A percentile compares a stretch with the other conserved stretches of the same genome.
Conservation (phyloP, 176 grass and related monocot genomes). For the Elaeis guineensis region DNA sequence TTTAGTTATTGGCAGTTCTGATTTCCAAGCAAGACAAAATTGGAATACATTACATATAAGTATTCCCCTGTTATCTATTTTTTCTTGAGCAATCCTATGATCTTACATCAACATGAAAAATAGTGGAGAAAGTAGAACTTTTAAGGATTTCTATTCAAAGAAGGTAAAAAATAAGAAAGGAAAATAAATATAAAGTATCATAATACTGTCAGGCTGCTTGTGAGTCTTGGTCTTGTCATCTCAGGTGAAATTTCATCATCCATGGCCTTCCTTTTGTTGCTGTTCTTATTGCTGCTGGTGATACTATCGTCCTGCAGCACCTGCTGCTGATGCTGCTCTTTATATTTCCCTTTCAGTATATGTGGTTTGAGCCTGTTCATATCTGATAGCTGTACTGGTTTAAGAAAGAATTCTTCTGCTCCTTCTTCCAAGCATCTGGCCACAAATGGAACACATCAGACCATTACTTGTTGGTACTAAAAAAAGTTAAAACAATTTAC, state of each 20-base stretch:
- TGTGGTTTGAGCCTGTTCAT: conserved; percentile 84
- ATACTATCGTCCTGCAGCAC: conserved; percentile 21
- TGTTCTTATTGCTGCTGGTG: conserved; percentile 18
- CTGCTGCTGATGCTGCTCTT: conserved; percentile 45
- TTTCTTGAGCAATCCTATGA: too few species aligned
- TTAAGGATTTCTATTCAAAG: too few species aligned
- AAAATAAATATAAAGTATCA: not conserved
- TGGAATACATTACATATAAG: too few species aligned
- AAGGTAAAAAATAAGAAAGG: too few species aligned
- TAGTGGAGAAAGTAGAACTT: too few species aligned
- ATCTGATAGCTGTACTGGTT: conserved; percentile 86
- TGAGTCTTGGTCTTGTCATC: conserved; percentile 43
- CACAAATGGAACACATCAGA: too few species aligned
- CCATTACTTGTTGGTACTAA: too few species aligned
- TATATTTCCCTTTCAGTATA: conserved; percentile 59
- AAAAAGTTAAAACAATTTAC: too few species aligned
- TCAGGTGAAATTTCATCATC: conserved; percentile 40
- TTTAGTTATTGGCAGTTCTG: too few species aligned
- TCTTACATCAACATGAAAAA: too few species aligned
- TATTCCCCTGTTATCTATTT: too few species aligned
- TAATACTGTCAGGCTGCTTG: not conserved
- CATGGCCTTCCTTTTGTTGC: conserved; percentile 56
- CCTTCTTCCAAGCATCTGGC: conserved; percentile 95
- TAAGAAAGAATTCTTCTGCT: conserved; percentile 87
- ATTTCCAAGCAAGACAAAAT: too few species aligned